Base-by-base conservation (phyloP, 352 stramenopile species). In the Pythium biforme region DNA sequence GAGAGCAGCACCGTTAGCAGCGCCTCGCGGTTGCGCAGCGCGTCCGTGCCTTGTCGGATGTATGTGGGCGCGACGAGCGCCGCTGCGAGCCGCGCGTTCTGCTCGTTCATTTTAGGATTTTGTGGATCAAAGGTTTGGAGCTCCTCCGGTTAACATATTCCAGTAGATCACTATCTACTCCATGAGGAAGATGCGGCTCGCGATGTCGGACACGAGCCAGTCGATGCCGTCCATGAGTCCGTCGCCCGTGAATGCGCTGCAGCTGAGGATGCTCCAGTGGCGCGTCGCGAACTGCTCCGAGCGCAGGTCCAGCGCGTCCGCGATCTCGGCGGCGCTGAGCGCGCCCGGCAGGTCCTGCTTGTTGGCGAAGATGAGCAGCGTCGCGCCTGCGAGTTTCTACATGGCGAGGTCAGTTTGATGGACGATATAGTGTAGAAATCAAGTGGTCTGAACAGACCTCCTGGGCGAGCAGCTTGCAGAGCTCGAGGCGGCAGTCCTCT, bases 281-380 rank as follows among this genome's bases (percentile, higher is more conserved):
- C 86, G 78, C 59, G 94, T 96, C 17, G 86, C 82, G 62, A 94
- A 95, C 58, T 93, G 79, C 37, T 83, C 74, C 5, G 79, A 85
- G 43, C 74, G 76, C 58, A 99, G 83, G 15, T 89, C 85, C 27
- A 99, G 77, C 19, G 83, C 74, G 39, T 94, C 67, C 14, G 83
- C 89, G 68, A 99, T 99, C 66, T 98, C 89, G 17, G 92, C 77
- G 6, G 75, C 79, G 12, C 80, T 80, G 12, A 99, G 71, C 25
- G 97, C 95, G 2, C 96, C 95, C 9, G 81, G 81, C 7, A 99
- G 71, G 67, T 99, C 97, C 70, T 99, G 96, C 69, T 99, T 99
- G 84, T 99, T 99, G 31, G 97, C 97, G 59, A 99, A 98, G 66
- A 99, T 98, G 34, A 99, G 77, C n/a, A 99, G 78, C 47, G 92